phyloP scores from a whole-genome alignment of 1,284 basidiomycete species.

The Moniliella sp. region DNA sequence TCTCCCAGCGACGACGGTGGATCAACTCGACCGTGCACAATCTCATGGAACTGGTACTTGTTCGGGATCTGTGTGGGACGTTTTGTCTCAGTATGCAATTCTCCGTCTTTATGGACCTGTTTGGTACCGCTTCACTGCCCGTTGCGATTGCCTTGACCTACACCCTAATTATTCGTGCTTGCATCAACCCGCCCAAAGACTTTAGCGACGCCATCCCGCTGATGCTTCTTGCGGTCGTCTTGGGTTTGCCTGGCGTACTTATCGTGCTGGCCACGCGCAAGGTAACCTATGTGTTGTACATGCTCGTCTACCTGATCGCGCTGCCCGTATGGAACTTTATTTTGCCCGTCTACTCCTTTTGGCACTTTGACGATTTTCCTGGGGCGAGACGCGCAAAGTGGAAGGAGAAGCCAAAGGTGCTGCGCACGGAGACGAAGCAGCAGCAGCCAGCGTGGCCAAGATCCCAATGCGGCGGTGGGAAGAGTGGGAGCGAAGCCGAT shows the following conservation, averaged over 20 bases:
- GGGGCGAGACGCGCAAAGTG: conserved; percentile 96
- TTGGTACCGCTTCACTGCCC: conserved; percentile 83
- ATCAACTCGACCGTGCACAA: conserved; percentile 99
- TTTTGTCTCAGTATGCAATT: conserved; percentile 53
- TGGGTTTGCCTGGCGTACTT: conserved; percentile 72
- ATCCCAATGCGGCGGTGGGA: conserved; percentile 89
- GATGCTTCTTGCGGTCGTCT: conserved; percentile 63
- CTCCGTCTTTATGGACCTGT: conserved; percentile 89
- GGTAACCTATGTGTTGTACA: conserved; percentile 87
- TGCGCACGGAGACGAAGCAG: conserved; percentile 51
- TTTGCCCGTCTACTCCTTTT: conserved; percentile 50
- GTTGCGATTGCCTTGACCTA: conserved; percentile 82
- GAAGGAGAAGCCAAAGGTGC: conserved; percentile 42
- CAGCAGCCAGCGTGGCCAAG: conserved; percentile 41
- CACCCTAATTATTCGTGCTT: conserved; percentile 56
- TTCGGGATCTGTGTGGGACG: conserved; percentile 58
- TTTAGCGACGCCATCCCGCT: conserved; percentile 88
- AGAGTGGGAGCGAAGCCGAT: conserved; percentile 91
- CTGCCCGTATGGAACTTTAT: conserved; percentile 88
- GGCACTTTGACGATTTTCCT: conserved; percentile 99
- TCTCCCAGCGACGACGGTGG: conserved; percentile 94
- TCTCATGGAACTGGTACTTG: conserved; percentile 90
- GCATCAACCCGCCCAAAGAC: conserved; percentile 54
- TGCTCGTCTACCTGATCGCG: conserved; percentile 77
- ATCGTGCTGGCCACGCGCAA: conserved; percentile 85